phyloP scores from a whole-genome alignment of 2,329 filamentous ascomycete species.

The Colletotrichum horii region DNA sequence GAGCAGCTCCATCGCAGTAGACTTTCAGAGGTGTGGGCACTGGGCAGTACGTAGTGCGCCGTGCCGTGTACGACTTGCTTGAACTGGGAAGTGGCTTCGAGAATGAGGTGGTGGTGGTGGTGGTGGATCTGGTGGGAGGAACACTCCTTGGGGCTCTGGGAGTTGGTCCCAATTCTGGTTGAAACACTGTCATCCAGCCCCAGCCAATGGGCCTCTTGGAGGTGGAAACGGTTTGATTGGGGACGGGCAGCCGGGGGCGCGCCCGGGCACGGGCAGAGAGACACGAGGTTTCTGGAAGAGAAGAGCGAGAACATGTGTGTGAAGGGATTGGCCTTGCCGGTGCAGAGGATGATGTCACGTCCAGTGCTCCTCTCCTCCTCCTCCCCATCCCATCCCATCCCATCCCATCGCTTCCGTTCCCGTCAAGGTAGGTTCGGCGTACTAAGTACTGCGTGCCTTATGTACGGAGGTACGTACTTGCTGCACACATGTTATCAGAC shows the following conservation, averaged over 20 bases:
- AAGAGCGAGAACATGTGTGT: conserved; percentile 9
- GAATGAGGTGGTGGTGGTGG: not conserved
- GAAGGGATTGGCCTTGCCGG: not conserved
- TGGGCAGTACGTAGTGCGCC: not conserved
- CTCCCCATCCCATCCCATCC: too few species aligned
- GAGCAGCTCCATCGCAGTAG: not conserved
- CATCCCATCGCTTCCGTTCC: not conserved
- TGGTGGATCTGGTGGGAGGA: not conserved
- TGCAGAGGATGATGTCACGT: conserved; percentile 10
- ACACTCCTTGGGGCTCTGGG: not conserved
- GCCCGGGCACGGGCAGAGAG: conserved; percentile 10
- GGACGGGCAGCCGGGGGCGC: not conserved
- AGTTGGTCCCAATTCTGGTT: conserved; percentile 17
- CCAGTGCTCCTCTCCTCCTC: not conserved
- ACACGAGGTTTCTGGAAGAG: conserved; percentile 19
- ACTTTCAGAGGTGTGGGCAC: not conserved
- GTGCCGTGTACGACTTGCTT: not conserved
- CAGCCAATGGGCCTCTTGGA: conserved; percentile 3
- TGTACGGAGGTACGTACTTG: not conserved
- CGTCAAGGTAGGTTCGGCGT: not conserved
- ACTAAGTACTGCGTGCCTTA: too few species aligned
- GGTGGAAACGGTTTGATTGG: conserved; percentile 22
- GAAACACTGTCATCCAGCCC: conserved; percentile 11
- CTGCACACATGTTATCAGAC: not conserved
- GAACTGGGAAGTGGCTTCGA: conserved; percentile 8